Base-by-base conservation (phyloP, 257 asterid genomes). In the Fraxinus cuspidata region DNA sequence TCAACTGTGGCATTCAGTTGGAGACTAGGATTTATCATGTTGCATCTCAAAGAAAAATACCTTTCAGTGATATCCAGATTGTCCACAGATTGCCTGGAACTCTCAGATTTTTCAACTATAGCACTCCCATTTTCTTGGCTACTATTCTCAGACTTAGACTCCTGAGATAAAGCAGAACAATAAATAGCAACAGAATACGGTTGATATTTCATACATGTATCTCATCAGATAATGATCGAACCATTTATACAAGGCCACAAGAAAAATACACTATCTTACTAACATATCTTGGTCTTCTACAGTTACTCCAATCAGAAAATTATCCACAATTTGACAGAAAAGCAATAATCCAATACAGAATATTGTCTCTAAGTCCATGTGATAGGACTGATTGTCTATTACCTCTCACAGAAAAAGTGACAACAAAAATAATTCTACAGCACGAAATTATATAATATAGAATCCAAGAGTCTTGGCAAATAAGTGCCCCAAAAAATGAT, bases 21-120 rank as follows among this genome's bases (percentile, higher is more conserved):
- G 70, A 53, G 58, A 47, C 7, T 2, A 25, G 64, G 32, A 40
- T 60, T 27, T 40, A 56, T 37, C 34, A 23, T 25, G 31, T 9
- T 60, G 68, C 34, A 60, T 60, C 68, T 38, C 44, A 73, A 73
- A 21, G 70, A 40, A 75, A 38, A 29, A 31, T 85, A 93, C 97
- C 98, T 93, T 87, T 87, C 96, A 32, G 18, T 64, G 73, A 78
- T 74, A 78, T 76, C 86, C 16, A 80, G 83, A 74, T 85, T 91
- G 70, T 87, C 92, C 75, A 53, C 78, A 51, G 83, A 58, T 77
- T 77, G 86, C 25, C 89, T 80, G 73, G 88, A 83, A 71, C 84
- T 80, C 73, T 80, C 85, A 80, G 88, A 69, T 83, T 85, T 86
- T 84, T 86, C 96, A 82, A 70, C 87, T 74, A 81, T 63, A 44